phyloP scores from a whole-genome alignment of 345 rosid genomes.

The Ailanthus altissimus region DNA sequence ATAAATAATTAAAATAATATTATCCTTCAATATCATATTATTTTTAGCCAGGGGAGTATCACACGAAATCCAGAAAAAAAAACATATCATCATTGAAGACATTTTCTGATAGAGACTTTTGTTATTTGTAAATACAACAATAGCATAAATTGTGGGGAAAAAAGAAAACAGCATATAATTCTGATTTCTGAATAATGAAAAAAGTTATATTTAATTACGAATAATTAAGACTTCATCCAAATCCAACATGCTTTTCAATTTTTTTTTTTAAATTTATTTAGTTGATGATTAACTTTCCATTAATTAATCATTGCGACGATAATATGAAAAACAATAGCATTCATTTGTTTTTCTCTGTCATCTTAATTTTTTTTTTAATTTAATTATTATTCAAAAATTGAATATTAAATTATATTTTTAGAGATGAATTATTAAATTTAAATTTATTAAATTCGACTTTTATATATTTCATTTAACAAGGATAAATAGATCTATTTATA shows the following conservation, averaged over 20 bases:
- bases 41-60: background rate
- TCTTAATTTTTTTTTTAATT: too few species aligned
- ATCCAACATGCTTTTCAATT: background rate
- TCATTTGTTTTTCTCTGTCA: too few species aligned
- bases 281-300: too few species aligned
- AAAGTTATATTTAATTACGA: background rate
- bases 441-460: too few species aligned
- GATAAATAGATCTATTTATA: too few species aligned
- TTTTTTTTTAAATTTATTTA: too few species aligned
- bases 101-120: background rate
- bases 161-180: background rate
- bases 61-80: background rate
- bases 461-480: too few species aligned
- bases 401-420: too few species aligned
- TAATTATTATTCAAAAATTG: too few species aligned
- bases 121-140: background rate
- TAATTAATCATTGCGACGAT: conserved; percentile 14
- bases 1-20: background rate
- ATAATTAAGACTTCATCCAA: background rate
- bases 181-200: background rate
- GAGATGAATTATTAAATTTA: too few species aligned
- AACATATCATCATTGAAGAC: background rate
- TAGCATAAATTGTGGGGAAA: background rate
- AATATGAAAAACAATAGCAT: too few species aligned
- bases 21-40: background rate